Conservation (phyloP, 2,329 filamentous ascomycete species). For the Clonostachys solani region DNA sequence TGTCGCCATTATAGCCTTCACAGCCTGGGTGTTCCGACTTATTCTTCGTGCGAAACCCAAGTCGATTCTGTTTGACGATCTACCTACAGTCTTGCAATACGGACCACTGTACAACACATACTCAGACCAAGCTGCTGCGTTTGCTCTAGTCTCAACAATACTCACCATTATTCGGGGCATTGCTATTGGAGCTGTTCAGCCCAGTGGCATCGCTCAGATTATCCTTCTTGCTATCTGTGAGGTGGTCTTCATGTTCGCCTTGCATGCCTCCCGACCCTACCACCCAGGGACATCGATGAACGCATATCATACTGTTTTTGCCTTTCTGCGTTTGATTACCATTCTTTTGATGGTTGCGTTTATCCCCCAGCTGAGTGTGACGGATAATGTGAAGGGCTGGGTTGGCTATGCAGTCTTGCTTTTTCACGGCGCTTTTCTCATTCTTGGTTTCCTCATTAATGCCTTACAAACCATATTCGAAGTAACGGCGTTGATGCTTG, state of each 20-base stretch:
- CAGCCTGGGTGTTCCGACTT: conserved; percentile 73
- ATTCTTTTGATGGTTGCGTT: conserved; percentile 79
- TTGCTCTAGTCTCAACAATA: conserved; percentile 81
- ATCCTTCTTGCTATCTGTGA: conserved; percentile 92
- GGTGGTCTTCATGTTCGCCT: conserved; percentile 80
- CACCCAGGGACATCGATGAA: conserved; percentile 95
- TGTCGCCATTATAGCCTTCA: conserved; percentile 66
- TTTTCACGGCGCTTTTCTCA: conserved; percentile 77
- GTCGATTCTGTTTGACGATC: conserved; percentile 86
- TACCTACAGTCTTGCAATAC: conserved; percentile 84
- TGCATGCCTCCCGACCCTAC: conserved; percentile 88
- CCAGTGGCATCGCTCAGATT: conserved; percentile 88
- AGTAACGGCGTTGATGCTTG: conserved; percentile 75
- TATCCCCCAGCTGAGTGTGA: conserved; percentile 74
- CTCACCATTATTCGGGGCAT: conserved; percentile 84
- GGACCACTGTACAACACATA: conserved; percentile 97
- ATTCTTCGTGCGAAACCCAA: conserved; percentile 79
- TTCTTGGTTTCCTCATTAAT: conserved; percentile 92
- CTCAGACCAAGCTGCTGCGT: conserved; percentile 86
- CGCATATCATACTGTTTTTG: conserved; percentile 84
- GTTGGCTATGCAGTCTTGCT: conserved; percentile 89
- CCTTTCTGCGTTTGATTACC: conserved; percentile 69
- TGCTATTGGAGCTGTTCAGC: conserved; percentile 87
- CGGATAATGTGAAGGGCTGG: conserved; percentile 82
- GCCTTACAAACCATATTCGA: conserved; percentile 88